Evolutionary conservation across 2,329 filamentous ascomycete genomes (phyloP), one percentile per base, ranked within the genome.

Genomic region (Claviceps pazoutovae): DNA sequence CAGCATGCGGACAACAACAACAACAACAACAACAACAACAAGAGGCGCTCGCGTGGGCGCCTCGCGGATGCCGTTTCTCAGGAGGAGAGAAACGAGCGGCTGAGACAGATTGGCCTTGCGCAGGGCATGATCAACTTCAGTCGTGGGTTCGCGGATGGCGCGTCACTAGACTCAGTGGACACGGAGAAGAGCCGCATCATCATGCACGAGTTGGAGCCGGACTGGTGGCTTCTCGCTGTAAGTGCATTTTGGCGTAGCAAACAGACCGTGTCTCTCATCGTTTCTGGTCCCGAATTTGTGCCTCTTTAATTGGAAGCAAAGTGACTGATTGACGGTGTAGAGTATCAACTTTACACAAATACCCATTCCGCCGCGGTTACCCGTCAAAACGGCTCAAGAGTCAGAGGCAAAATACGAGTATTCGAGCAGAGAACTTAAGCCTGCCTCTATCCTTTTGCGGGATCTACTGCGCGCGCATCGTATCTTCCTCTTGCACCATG

Each of bases 91-190:
- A 93, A 97, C 67, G 86, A 95, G 70, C 84, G 84, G 60, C 73
- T 97, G 61, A 80, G 93, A 57, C 90, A 96, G 73, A 89, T 98
- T 64, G 93, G 93, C 39, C 80, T 98, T 56, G 93, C 93, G 42
- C 93, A 98, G 71, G 93, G 90, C 64, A 95, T 97, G 84, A 84
- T 95, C 54, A 86, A 83, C 64, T 98, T 98, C 70, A 86, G 87
- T 61, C 84, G 83, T 63, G 90, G 83, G 60, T 98, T 98, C 68
- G 86, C 90, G 2, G 77, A 80, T 55, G 87, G 83, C 54, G 75
- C 83, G 58, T 67, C 86, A 2, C 79, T 96, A 41, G 88, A 95
- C 61, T 82, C 82, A 9, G 83, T 98, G 54, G 93, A 98, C 63
- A 97, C 93, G 1, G 87, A 95, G 60, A 93, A 87, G 71, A 82